phyloP scores from a whole-genome alignment of 192 early-diverging fungal genomes.

The Oehlia diaphana region DNA sequence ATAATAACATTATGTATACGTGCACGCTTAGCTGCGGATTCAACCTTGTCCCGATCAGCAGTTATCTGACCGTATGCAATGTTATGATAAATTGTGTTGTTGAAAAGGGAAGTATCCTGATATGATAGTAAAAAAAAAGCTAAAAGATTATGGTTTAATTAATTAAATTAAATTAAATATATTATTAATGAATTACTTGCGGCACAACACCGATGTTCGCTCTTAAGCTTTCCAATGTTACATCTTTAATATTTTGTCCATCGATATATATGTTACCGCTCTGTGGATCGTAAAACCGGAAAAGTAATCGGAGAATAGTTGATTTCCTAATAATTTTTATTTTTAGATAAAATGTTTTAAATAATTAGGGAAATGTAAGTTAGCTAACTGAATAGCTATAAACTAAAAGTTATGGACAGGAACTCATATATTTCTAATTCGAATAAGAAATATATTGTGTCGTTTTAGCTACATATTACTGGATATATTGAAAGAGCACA shows the following conservation, averaged over 20 bases:
- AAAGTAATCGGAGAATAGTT: constrained; percentile 80
- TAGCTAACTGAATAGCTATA: background rate
- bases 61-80: constrained; percentile 83
- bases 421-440: background rate
- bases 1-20: constrained; percentile 76
- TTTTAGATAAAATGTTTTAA: constrained; percentile 36
- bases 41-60: constrained; percentile 66
- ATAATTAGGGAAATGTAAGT: background rate
- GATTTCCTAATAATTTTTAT: constrained; percentile 69
- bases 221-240: constrained; percentile 83
- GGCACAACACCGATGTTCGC: constrained; percentile 83
- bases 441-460: background rate
- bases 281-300: constrained; percentile 92
- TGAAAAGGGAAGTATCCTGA: constrained; percentile 89
- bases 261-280: constrained; percentile 81
- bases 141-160: background rate
- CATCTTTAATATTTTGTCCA: constrained; percentile 74
- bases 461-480: background rate
- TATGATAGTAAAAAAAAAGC: background rate
- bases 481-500: constrained; percentile 35
- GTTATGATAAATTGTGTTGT: constrained; percentile 89
- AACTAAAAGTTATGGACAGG: background rate
- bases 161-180: background rate
- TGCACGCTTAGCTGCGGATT: constrained; percentile 71
- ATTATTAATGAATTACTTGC: constrained; percentile 43